Evolutionary conservation across 177 flowering plant genomes (phyloP).

Genomic region (Tripterygium wilfordii): DNA sequence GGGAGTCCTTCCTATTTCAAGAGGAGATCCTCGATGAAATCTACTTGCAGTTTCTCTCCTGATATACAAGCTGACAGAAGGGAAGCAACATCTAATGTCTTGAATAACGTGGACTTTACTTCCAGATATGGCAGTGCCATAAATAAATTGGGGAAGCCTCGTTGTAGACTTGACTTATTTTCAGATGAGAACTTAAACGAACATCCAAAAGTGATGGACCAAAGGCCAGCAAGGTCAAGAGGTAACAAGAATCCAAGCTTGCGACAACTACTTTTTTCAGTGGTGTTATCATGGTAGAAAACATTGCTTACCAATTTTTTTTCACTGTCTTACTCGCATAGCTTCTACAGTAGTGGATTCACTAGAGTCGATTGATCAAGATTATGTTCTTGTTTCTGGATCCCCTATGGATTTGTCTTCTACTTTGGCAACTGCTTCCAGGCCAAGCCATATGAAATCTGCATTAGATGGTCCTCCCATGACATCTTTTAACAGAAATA

Average conservation of each 20-base stretch:
- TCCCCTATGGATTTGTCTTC: constrained; percentile 60
- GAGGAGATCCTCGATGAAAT: constrained; percentile 38
- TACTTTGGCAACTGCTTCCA: constrained; percentile 44
- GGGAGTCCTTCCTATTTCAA: constrained; percentile 47
- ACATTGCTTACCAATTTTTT: constrained; percentile 3
- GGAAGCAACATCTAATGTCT: constrained; percentile 23
- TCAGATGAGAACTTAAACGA: constrained; percentile 34
- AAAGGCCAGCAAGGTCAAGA: constrained; percentile 34
- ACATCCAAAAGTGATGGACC: constrained; percentile 23
- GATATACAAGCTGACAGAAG: constrained; percentile 31
- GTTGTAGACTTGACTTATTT: constrained; percentile 22
- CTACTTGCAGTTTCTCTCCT: constrained; percentile 47
- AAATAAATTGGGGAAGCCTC: constrained; percentile 26
- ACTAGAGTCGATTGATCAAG: constrained; percentile 73
- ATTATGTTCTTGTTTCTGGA: constrained; percentile 89
- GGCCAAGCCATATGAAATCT: constrained; percentile 32
- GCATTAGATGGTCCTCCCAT: constrained; percentile 33
- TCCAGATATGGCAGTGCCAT: constrained; percentile 24
- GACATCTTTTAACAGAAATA: constrained; percentile 21
- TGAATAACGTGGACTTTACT: constrained; percentile 26
- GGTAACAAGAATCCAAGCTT: constrained; percentile 33
- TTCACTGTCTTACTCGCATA: constrained; percentile 12
- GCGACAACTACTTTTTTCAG: constrained; percentile 6
- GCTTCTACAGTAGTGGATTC: constrained; percentile 57
- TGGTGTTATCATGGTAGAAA: neutral